These are phyloP conservation scores for Nannochloropsis gaditana DNA, from an alignment of 108 stramenopile genomes.

Conservation along the genomic window DNA sequence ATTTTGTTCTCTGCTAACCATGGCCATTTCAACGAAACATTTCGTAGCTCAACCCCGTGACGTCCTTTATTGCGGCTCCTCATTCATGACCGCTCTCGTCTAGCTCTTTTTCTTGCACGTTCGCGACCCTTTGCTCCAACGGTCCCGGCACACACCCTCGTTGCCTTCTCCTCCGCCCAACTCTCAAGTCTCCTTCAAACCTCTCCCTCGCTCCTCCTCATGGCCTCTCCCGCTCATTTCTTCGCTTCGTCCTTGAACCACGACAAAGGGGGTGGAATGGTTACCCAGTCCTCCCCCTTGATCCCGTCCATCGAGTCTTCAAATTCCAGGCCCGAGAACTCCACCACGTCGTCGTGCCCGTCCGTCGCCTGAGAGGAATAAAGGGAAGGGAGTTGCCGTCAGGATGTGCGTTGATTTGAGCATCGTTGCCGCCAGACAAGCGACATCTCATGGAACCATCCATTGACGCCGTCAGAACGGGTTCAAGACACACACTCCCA, in stretches of 20 bases:
- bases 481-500: too few species aligned
- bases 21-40: too few species aligned
- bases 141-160: background rate
- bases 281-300: background rate
- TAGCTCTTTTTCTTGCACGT: too few species aligned
- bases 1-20: too few species aligned
- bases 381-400: background rate
- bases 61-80: too few species aligned
- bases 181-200: background rate
- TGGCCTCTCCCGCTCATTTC: background rate
- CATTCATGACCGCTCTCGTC: too few species aligned
- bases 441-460: too few species aligned
- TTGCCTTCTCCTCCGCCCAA: background rate
- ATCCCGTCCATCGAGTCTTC: background rate
- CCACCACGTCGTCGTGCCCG: background rate
- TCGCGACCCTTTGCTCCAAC: too few species aligned
- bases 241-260: background rate
- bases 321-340: constrained; percentile 20
- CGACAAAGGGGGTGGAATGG: background rate
- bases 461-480: too few species aligned
- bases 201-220: background rate
- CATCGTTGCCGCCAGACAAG: too few species aligned
- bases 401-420: too few species aligned
- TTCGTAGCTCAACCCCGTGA: too few species aligned
- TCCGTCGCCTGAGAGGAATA: background rate